Base-by-base conservation (phyloP, 148 eudicot species). In the Linanthus parryae region DNA sequence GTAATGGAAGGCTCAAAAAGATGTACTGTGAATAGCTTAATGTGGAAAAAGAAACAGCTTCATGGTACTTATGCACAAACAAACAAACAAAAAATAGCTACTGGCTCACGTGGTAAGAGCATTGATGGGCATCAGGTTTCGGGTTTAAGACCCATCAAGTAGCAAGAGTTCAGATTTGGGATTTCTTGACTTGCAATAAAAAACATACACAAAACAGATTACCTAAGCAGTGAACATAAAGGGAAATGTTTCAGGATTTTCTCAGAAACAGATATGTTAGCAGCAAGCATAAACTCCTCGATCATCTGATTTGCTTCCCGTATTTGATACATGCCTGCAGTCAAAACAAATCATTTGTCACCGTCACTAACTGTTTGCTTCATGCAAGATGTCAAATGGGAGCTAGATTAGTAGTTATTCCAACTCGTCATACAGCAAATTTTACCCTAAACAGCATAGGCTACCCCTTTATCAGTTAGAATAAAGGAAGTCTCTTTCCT, bases 261-360 rank as follows among this genome's bases (percentile, higher is more conserved):
- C 58, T 75, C 81, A 44, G 98, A 96, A 58, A 92, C 98, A 10
- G 98, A 81, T 62, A 84, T 62, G 71, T 92, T 92, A 65, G 99
- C 99, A 67, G 99, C 96, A 80, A 92, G 95, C 99, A 92, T 92
- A 68, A 87, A 92, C 78, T 92, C 99, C 70, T 92, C 99, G 54
- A 92, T 86, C 99, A 92, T 92, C 75, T 92, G 99, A 64, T 92
- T 92, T 64, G 99, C 96, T 84, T 92, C 99, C 66, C 99, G 82
- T 61, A 92, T 92, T 75, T 92, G 99, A 72, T 92, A 92, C 90
- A 92, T 92, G 33, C 96, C 99, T 92, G 79, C 61, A 71, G 19
- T 67, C 42, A 52, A 24, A 68, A 10, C 9, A 17, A 23, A 37
- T 27, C 9, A 16, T 1, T 7, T 0, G 21, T 8, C 31, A n/a